These are phyloP conservation scores for Microdochium nivale DNA, from an alignment of 2,329 filamentous ascomycete species.

Conservation along the genomic window DNA sequence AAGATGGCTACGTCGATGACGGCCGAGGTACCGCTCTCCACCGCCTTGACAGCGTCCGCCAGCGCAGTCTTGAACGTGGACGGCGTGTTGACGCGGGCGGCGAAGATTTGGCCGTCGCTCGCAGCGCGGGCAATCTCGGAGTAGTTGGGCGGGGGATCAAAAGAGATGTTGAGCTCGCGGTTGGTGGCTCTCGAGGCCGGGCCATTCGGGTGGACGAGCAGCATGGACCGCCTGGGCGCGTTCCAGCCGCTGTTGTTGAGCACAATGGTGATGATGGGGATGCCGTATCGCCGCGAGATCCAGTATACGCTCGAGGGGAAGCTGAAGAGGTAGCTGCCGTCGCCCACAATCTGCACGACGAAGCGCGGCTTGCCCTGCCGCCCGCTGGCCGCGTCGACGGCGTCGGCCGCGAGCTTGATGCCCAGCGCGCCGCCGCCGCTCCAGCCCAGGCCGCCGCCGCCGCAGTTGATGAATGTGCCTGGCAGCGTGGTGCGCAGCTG, in stretches of 20 bases:
- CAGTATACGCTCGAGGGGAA: conserved; percentile 47
- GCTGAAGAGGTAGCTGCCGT: conserved; percentile 48
- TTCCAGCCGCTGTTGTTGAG: conserved; percentile 56
- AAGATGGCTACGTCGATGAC: too few relatives aligned
- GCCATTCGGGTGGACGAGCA: conserved; percentile 51
- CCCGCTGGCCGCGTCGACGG: conserved; percentile 25
- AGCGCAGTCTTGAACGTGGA: too few relatives aligned
- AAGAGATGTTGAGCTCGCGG: conserved; percentile 54
- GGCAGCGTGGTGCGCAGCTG: conserved; percentile 53
- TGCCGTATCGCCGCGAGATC: conserved; percentile 44
- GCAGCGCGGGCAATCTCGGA: conserved; percentile 53
- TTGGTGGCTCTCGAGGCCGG: conserved; percentile 45
- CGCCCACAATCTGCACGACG: conserved; percentile 47
- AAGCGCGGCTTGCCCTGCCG: conserved; percentile 35
- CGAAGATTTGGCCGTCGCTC: conserved; percentile 42
- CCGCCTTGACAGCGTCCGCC: too few relatives aligned
- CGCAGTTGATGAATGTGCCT: conserved; percentile 43
- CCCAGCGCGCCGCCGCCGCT: conserved; percentile 41
- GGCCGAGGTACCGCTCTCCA: too few relatives aligned
- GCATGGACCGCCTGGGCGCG: conserved; percentile 45
- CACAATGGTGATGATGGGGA: conserved; percentile 45
- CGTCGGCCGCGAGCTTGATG: conserved; percentile 36
- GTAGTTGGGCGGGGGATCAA: conserved; percentile 49
- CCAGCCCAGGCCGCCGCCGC: conserved; percentile 44
- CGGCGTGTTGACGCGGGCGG: conserved; percentile 37